These are phyloP conservation scores for Fusarium ambrosium DNA, from an alignment of 2,329 filamentous ascomycete species.

Conservation along the genomic window DNA sequence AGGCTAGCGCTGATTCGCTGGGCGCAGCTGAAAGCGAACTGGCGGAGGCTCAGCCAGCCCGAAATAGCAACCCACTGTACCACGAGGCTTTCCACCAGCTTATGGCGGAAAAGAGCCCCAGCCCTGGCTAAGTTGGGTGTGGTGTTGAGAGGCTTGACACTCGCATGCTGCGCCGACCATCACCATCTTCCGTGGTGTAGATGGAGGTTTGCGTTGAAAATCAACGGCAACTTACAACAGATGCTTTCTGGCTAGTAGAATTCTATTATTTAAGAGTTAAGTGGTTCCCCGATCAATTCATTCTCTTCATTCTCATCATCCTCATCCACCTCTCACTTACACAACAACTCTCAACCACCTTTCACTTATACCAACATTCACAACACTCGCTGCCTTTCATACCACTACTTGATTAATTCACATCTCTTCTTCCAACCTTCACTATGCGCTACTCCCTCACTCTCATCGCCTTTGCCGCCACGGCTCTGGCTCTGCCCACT, in stretches of 20 bases:
- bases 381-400: neutral
- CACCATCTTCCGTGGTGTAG: neutral
- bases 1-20: slow-evolving; percentile 23
- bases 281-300: neutral
- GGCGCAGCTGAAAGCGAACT: slow-evolving; percentile 4
- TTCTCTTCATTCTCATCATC: slow-evolving; percentile 20
- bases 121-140: slow-evolving; percentile 15
- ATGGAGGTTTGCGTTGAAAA: neutral
- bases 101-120: slow-evolving; percentile 4
- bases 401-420: neutral
- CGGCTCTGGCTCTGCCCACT: slow-evolving; percentile 40
- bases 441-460: slow-evolving; percentile 42
- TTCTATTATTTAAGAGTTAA: slow-evolving; percentile 25
- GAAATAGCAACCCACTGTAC: slow-evolving; percentile 26
- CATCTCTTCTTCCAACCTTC: neutral
- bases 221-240: neutral
- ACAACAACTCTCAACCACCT: slow-evolving; percentile 1
- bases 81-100: neutral
- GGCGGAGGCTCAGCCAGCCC: slow-evolving; percentile 11
- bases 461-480: slow-evolving; percentile 39
- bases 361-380: slow-evolving; percentile 6
- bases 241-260: fast-evolving
- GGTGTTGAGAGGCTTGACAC: neutral
- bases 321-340: slow-evolving; percentile 3
- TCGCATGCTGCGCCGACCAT: slow-evolving; percentile 10